Conservation (phyloP, 2,329 filamentous ascomycete genomes). For the Ampelomyces quisqualis region DNA sequence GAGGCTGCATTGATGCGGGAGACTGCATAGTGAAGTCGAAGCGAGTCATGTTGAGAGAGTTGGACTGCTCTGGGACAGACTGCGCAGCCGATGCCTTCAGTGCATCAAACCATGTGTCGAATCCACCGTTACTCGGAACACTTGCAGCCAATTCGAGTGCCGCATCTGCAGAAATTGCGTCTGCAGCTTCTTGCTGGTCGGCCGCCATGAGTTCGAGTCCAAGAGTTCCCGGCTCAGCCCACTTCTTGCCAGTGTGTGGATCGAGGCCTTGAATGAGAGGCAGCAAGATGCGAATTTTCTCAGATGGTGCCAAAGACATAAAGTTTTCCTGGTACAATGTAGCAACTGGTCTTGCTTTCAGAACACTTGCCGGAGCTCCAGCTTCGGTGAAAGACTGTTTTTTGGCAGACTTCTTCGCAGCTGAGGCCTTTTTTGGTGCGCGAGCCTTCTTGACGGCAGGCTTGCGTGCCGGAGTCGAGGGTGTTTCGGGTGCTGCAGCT, state of each 20-base stretch:
- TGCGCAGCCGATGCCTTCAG: too few relatives aligned
- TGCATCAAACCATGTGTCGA: too few relatives aligned
- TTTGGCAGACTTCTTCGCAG: neutral
- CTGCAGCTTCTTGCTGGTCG: neutral
- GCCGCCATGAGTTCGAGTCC: neutral
- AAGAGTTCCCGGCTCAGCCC: neutral
- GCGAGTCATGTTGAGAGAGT: too few relatives aligned
- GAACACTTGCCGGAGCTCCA: neutral
- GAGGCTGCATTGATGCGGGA: too few relatives aligned
- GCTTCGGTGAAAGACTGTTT: neutral
- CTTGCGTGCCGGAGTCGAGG: neutral
- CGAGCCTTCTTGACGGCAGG: slow-evolving; percentile 1
- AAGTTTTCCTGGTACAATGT: slow-evolving; percentile 15
- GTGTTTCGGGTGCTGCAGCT: slow-evolving; percentile 1
- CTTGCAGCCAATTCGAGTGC: neutral
- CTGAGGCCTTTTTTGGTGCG: neutral
- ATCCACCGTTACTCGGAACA: too few relatives aligned
- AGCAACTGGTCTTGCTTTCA: slow-evolving; percentile 1
- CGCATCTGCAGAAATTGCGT: neutral
- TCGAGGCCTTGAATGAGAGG: slow-evolving; percentile 22
- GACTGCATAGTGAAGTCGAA: too few relatives aligned
- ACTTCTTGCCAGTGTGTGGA: slow-evolving; percentile 11
- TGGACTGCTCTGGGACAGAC: too few relatives aligned
- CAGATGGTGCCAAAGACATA: slow-evolving; percentile 10
- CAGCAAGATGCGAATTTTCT: slow-evolving; percentile 20